A percentile compares a stretch with the other conserved stretches of the same genome.
Conservation (phyloP, 768 basidiomycete species). For the Boletus tomentosulus region DNA sequence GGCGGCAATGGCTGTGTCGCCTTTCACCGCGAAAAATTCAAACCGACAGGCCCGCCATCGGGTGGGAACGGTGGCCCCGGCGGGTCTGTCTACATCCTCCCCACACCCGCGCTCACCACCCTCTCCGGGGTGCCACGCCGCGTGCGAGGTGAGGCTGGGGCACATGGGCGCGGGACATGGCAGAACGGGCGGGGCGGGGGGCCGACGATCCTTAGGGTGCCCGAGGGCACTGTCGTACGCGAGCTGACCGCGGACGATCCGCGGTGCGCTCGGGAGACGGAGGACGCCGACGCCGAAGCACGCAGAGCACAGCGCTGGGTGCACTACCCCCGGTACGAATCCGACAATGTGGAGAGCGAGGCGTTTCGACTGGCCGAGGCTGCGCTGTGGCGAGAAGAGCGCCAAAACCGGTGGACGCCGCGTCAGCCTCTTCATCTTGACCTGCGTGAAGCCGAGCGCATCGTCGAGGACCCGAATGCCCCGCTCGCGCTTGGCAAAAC, state of each 20-base stretch:
- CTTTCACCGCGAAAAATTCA: slow-evolving; percentile 87
- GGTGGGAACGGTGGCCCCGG: slow-evolving; percentile 92
- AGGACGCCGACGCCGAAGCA: slow-evolving; percentile 42
- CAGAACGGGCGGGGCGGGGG: slow-evolving; percentile 73
- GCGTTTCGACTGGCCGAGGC: slow-evolving; percentile 71
- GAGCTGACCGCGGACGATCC: slow-evolving; percentile 68
- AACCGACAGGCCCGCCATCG: slow-evolving; percentile 81
- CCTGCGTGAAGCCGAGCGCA: slow-evolving; percentile 49
- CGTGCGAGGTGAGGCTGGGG: slow-evolving; percentile 62
- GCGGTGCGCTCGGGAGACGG: slow-evolving; percentile 63
- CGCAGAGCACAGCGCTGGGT: slow-evolving; percentile 54
- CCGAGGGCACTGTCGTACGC: slow-evolving; percentile 84
- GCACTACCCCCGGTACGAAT: slow-evolving; percentile 68
- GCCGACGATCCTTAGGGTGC: slow-evolving; percentile 76
- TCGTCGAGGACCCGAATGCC: slow-evolving; percentile 35
- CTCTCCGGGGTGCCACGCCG: slow-evolving; percentile 70
- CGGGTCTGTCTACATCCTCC: slow-evolving; percentile 80
- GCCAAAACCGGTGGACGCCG: slow-evolving; percentile 49
- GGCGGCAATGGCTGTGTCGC: slow-evolving; percentile 92
- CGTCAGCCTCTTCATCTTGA: slow-evolving; percentile 55
- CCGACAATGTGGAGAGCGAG: slow-evolving; percentile 58
- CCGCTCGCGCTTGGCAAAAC: slow-evolving; percentile 58
- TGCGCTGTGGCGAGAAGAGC: slow-evolving; percentile 55
- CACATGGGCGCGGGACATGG: slow-evolving; percentile 80
- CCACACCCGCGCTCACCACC: slow-evolving; percentile 72